These are phyloP conservation scores for Botryobasidium botryosum DNA, from an alignment of 768 basidiomycete species.

Conservation along the genomic window DNA sequence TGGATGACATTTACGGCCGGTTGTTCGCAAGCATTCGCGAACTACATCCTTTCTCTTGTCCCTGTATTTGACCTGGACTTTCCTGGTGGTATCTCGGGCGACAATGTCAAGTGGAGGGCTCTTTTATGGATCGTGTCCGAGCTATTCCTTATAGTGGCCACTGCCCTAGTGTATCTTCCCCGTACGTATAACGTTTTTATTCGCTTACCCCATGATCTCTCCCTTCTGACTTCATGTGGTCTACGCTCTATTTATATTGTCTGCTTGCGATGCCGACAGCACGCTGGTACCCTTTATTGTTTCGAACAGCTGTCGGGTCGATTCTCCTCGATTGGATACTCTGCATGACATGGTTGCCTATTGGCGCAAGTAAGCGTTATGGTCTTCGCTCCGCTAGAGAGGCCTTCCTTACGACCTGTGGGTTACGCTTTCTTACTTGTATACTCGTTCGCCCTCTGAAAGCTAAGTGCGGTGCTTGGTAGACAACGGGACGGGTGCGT, in stretches of 20 bases:
- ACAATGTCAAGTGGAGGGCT: slow-evolving; percentile 21
- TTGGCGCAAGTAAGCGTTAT: slow-evolving; percentile 20
- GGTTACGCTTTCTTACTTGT: slow-evolving; percentile 1
- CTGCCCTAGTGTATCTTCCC: slow-evolving; percentile 18
- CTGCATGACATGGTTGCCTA: slow-evolving; percentile 21
- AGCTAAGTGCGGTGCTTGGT: neutral
- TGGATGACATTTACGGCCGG: slow-evolving; percentile 20
- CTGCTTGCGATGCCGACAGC: slow-evolving; percentile 9
- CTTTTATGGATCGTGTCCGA: slow-evolving; percentile 19
- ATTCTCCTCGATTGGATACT: slow-evolving; percentile 19
- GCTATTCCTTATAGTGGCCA: slow-evolving; percentile 15
- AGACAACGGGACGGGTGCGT: slow-evolving; percentile 19
- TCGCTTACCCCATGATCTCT: neutral
- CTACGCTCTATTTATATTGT: slow-evolving; percentile 4
- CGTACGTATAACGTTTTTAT: slow-evolving; percentile 8
- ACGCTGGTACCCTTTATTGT: slow-evolving; percentile 16
- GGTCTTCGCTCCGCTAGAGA: slow-evolving; percentile 18
- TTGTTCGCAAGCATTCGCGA: slow-evolving; percentile 12
- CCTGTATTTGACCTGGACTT: slow-evolving; percentile 18
- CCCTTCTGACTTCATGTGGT: neutral
- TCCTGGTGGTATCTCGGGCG: slow-evolving; percentile 17
- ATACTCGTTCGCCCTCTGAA: too few species aligned
- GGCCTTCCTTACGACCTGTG: slow-evolving; percentile 15
- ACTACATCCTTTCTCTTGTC: slow-evolving; percentile 19
- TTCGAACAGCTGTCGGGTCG: slow-evolving; percentile 16